These are phyloP conservation scores for Aegilops sharonensis DNA, from an alignment of 176 grass and related monocot species.

Conservation along the genomic window DNA sequence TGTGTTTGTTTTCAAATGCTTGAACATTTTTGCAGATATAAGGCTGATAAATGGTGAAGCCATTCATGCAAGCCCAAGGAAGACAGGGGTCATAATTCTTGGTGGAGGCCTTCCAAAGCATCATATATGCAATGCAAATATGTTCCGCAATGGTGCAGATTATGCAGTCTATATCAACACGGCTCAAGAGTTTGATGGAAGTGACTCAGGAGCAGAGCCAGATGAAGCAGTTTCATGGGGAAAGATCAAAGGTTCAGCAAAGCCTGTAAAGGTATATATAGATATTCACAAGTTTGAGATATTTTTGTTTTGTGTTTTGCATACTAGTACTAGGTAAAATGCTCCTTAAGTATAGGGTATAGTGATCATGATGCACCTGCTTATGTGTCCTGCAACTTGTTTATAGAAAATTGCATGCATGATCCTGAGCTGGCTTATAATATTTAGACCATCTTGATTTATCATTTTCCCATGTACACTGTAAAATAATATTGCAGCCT, in stretches of 20 bases:
- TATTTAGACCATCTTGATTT: background rate
- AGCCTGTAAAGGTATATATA: constrained; percentile 68
- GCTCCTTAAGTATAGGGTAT: background rate
- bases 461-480: background rate
- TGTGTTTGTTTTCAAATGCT: background rate
- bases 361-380: background rate
- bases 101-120: constrained; percentile 93
- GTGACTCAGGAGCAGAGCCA: constrained; percentile 88
- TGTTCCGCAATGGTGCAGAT: constrained; percentile 92
- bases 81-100: constrained; percentile 86
- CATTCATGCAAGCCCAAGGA: constrained; percentile 70
- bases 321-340: background rate
- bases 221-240: constrained; percentile 98
- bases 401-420: background rate
- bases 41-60: constrained; percentile 86
- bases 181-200: constrained; percentile 96
- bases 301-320: background rate
- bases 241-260: constrained; percentile 95
- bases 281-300: background rate
- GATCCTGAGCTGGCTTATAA: background rate
- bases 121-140: constrained; percentile 98
- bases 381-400: background rate
- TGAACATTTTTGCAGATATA: constrained; percentile 56
- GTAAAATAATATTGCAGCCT: background rate
- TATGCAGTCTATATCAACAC: constrained; percentile 98